Evolutionary conservation across 2,329 filamentous ascomycete species (phyloP).

Genomic region (Aspergillus bombycis): DNA sequence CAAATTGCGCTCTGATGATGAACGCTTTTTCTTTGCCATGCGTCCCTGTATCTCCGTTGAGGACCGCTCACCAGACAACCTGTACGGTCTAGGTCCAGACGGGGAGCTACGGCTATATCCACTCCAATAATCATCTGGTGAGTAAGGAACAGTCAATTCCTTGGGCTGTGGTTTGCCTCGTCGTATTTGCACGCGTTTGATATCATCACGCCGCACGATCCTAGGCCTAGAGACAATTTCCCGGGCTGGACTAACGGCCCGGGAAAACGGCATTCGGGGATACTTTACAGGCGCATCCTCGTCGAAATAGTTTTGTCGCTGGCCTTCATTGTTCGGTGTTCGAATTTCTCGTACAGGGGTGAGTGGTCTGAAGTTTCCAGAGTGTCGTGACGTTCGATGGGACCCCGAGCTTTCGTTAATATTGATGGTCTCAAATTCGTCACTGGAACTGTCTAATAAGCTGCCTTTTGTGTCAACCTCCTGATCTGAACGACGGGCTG

Average conservation of each 20-base stretch:
- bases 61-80: slow-evolving; percentile 10
- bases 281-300: slow-evolving; percentile 20
- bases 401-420: slow-evolving; percentile 28
- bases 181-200: slow-evolving; percentile 36
- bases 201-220: slow-evolving; percentile 36
- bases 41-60: slow-evolving; percentile 8
- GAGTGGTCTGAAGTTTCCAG: slow-evolving; percentile 22
- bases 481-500: slow-evolving; percentile 14
- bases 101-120: slow-evolving; percentile 17
- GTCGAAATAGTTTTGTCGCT: slow-evolving; percentile 8
- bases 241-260: slow-evolving; percentile 27
- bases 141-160: slow-evolving; percentile 29
- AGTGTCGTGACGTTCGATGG: slow-evolving; percentile 24
- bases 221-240: slow-evolving; percentile 38
- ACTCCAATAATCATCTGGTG: slow-evolving; percentile 35
- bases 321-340: slow-evolving; percentile 20
- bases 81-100: slow-evolving; percentile 5
- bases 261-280: slow-evolving; percentile 23
- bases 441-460: slow-evolving; percentile 13
- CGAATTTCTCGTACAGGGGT: slow-evolving; percentile 27
- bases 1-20: slow-evolving; percentile 31
- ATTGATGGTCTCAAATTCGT: slow-evolving; percentile 30
- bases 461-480: slow-evolving; percentile 10
- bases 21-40: slow-evolving; percentile 28
- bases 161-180: slow-evolving; percentile 31